Percentiles rank a stretch among this genome's conserved stretches.
Evolutionary conservation across 2,329 filamentous ascomycete genomes (phyloP).

Genomic region (Ambrosiella xylebori): DNA sequence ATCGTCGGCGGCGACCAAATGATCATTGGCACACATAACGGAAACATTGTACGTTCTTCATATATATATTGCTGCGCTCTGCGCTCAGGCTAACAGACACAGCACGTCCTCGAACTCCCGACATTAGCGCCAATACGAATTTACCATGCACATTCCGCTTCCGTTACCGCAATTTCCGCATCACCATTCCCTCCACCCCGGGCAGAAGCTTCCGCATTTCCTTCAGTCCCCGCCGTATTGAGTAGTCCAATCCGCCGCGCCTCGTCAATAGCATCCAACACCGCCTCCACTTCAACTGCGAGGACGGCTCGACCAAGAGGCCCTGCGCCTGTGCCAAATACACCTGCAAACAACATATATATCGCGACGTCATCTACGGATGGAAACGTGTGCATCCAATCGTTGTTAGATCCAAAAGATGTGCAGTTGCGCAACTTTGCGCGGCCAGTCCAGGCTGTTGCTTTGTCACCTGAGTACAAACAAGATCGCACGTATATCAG

Average conservation of each 20-base stretch:
- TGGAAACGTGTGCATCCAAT: slow-evolving; percentile 85
- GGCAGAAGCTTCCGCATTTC: slow-evolving; percentile 2
- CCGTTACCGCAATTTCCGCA: slow-evolving; percentile 74
- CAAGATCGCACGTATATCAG: slow-evolving; percentile 79
- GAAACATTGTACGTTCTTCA: slow-evolving; percentile 58
- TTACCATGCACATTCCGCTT: slow-evolving; percentile 86
- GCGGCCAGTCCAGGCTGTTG: slow-evolving; percentile 77
- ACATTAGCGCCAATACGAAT: slow-evolving; percentile 64
- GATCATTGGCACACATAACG: slow-evolving; percentile 91
- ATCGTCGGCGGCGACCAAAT: slow-evolving; percentile 91
- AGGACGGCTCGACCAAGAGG: slow-evolving; percentile 30
- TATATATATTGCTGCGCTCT: not conserved
- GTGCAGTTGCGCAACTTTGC: slow-evolving; percentile 87
- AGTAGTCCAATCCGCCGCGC: slow-evolving; percentile 16
- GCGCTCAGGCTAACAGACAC: slow-evolving; percentile 17
- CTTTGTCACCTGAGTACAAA: slow-evolving; percentile 88
- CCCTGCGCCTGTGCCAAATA: slow-evolving; percentile 44
- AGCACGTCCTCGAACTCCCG: slow-evolving; percentile 78
- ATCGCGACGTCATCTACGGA: slow-evolving; percentile 90
- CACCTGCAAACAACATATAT: slow-evolving; percentile 77
- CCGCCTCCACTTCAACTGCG: slow-evolving; percentile 31
- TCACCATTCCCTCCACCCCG: slow-evolving; percentile 57
- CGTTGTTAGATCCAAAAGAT: slow-evolving; percentile 72
- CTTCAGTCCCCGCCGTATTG: slow-evolving; percentile 3
- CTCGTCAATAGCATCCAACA: slow-evolving; percentile 15